Conservation (phyloP, 371 early-diverging fungal species). For the Saksenaea vasiformis region DNA sequence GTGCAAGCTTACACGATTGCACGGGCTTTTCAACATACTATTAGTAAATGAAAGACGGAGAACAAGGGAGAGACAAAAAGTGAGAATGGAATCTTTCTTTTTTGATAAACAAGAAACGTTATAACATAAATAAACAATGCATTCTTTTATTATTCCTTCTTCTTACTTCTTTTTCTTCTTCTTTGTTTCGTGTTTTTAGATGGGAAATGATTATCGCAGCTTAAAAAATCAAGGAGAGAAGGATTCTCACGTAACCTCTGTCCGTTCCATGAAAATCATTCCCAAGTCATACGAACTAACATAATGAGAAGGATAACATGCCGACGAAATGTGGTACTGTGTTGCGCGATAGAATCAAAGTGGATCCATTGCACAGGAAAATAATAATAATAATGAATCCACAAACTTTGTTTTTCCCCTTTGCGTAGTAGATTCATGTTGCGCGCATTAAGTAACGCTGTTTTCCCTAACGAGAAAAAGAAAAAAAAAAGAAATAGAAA, state of each 20-base stretch:
- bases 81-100: too few species aligned
- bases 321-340: neutral
- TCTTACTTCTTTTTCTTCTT: too few species aligned
- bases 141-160: too few species aligned
- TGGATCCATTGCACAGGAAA: neutral
- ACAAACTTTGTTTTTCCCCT: neutral
- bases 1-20: neutral
- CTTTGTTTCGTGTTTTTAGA: too few species aligned
- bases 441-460: neutral
- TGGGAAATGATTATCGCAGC: too few species aligned
- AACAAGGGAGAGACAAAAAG: too few species aligned
- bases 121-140: too few species aligned
- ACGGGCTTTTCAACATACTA: neutral
- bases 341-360: neutral
- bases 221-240: neutral
- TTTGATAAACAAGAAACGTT: too few species aligned
- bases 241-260: neutral
- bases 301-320: conserved; percentile 3
- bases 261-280: neutral
- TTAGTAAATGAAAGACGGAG: neutral
- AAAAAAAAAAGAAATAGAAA: too few species aligned
- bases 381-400: neutral
- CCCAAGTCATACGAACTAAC: neutral
- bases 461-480: too few species aligned
- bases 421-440: neutral